phyloP scores from a whole-genome alignment of 106 monocot species.

The Gastrodia elata region DNA sequence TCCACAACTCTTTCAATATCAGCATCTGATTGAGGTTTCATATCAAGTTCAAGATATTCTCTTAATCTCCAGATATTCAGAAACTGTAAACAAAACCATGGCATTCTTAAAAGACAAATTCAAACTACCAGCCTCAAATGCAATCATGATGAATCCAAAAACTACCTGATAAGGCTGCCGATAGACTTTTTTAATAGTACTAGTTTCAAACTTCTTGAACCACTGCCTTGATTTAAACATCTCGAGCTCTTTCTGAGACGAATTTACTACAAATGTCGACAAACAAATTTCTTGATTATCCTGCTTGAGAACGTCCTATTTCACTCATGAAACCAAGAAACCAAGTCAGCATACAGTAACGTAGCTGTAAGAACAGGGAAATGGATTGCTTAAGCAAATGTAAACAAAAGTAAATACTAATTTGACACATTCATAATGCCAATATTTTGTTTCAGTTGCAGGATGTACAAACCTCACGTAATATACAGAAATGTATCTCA shows the following conservation, averaged over 20 bases:
- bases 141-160: neutral
- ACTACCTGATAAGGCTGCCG: conserved; percentile 27
- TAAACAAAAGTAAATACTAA: neutral
- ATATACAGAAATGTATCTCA: conserved; percentile 52
- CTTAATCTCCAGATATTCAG: conserved; percentile 52
- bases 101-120: neutral
- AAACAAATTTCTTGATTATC: neutral
- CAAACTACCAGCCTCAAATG: neutral
- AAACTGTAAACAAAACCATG: conserved; percentile 24
- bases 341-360: neutral
- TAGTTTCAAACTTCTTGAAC: neutral
- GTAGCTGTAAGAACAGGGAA: neutral
- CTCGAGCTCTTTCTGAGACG: conserved; percentile 2
- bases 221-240: conserved; percentile 11
- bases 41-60: conserved; percentile 41
- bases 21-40: conserved; percentile 8
- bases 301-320: neutral
- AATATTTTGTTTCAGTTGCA: neutral
- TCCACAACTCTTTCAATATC: conserved; percentile 44
- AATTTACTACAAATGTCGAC: neutral
- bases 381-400: neutral
- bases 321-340: neutral
- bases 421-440: neutral
- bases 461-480: conserved; percentile 39
- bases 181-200: neutral